Evolutionary conservation across 306 rosid genomes (phyloP).

Genomic region (Gastrolobium villosum): DNA sequence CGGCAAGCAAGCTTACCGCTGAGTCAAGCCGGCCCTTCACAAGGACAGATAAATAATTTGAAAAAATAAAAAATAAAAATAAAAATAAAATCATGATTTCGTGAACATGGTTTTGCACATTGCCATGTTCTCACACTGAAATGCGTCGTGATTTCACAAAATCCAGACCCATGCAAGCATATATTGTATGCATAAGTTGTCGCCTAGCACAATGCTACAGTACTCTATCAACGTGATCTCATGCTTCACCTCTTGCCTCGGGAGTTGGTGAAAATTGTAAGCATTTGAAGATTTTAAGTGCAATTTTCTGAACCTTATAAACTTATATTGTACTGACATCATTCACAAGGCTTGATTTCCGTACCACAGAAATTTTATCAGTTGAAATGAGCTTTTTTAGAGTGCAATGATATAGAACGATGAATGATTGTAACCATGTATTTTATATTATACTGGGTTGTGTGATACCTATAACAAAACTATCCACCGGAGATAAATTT

Average conservation of each 20-base stretch:
- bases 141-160: slow-evolving; percentile 53
- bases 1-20: too few species aligned
- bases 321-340: background rate
- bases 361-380: slow-evolving; percentile 26
- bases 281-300: background rate
- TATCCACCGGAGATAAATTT: slow-evolving; percentile 1
- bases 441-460: slow-evolving; percentile 24
- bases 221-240: slow-evolving; percentile 48
- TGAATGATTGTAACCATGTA: slow-evolving; percentile 38
- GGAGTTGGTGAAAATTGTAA: slow-evolving; percentile 43
- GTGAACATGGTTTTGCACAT: slow-evolving; percentile 52
- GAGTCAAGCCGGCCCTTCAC: too few species aligned
- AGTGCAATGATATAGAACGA: slow-evolving; percentile 43
- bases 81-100: slow-evolving; percentile 26
- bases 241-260: slow-evolving; percentile 47
- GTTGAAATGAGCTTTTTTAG: slow-evolving; percentile 41
- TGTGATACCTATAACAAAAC: slow-evolving; percentile 29
- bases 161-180: slow-evolving; percentile 57
- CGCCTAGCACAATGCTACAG: slow-evolving; percentile 42
- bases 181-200: slow-evolving; percentile 51
- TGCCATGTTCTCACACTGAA: slow-evolving; percentile 46
- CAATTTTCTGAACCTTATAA: slow-evolving; percentile 16
- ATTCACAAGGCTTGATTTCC: slow-evolving; percentile 25
- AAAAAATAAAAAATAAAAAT: background rate
- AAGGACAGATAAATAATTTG: slow-evolving; percentile 31